Percentiles rank a stretch among this genome's conserved stretches.
phyloP scores from a whole-genome alignment of 768 basidiomycete species.

The Leccinum incarnatum region DNA sequence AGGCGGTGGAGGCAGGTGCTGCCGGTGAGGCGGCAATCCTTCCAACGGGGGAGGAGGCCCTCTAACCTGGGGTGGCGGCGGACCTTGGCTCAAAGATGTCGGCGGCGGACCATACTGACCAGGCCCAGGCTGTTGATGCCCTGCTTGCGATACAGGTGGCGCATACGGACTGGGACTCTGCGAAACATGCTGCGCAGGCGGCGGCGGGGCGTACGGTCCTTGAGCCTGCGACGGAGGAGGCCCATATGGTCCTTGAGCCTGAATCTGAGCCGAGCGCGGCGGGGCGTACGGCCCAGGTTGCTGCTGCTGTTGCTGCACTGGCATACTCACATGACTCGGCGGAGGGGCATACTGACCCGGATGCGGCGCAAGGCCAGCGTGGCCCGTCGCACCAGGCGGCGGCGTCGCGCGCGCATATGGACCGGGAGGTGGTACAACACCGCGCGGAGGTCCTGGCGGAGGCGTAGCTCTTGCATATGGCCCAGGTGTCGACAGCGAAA shows the following conservation, averaged over 20 bases:
- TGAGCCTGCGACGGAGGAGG: conserved; percentile 28
- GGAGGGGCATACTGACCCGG: conserved; percentile 28
- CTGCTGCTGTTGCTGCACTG: conserved; percentile 18
- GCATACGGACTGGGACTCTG: conserved; percentile 18
- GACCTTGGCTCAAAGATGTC: conserved; percentile 21
- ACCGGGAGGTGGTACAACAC: conserved; percentile 29
- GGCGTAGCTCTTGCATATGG: conserved; percentile 41
- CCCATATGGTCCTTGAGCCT: conserved; percentile 14
- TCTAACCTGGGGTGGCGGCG: conserved; percentile 30
- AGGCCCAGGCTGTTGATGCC: conserved; percentile 6
- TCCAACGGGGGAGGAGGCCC: conserved; percentile 29
- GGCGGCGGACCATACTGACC: conserved; percentile 32
- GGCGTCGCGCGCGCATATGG: conserved; percentile 42
- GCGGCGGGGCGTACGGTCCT: conserved; percentile 13
- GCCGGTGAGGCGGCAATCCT: conserved; percentile 24
- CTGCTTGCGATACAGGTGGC: conserved; percentile 10
- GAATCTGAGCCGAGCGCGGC: conserved; percentile 18
- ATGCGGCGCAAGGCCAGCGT: conserved; percentile 29
- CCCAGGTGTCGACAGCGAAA: conserved; percentile 32
- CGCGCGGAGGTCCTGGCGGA: conserved; percentile 36
- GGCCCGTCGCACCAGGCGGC: conserved; percentile 33
- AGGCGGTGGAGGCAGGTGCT: conserved; percentile 23
- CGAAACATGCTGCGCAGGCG: conserved; percentile 8
- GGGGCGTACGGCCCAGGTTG: conserved; percentile 27
- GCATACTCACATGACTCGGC: conserved; percentile 12